Base-by-base conservation (phyloP, 2,329 filamentous ascomycete genomes). In the Pestalotiopsis fici region DNA sequence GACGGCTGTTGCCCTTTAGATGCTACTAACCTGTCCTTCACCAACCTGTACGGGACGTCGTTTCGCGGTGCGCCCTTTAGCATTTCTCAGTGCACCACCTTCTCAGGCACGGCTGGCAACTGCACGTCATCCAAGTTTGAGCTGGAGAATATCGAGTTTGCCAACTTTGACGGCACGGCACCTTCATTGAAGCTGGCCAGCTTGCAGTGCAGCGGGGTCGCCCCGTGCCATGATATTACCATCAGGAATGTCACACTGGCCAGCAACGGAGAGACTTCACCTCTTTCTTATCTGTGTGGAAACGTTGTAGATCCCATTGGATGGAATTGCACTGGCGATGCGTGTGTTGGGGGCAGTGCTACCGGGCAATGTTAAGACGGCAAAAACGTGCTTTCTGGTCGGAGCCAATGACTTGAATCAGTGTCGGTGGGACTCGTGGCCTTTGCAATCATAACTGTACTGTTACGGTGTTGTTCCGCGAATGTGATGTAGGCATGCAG, bases 81-180 rank as follows among this genome's bases (percentile, higher is more conserved):
- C 47, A 64, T 73, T 47, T 69, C 67, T 7, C 71, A 74, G 67
- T 73, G 71, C 68, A 74, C 71, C 4, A 69, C 67, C 59, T 73
- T 70, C 65, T 70, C 70, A 43, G 66, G 59, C 31, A 68, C 68
- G 1, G 65, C 47, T 4, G 71, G 71, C 57, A 67, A 68, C 28
- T 73, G 71, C 66, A 69, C 72, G 66, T 71, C 67, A 37, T 72
- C 69, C 60, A 25, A 66, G 68, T 73, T 74, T 57, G 67, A 71
- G 57, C 59, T 73, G 27, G 64, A 66, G 56, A 65, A 74, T 66
- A 21, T 74, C 23, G 59, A 60, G n/a, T 31, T 71, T 39, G 54
- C 65, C 39, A 66, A 68, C 67, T 72, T 67, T 63, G 28, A 59
- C 12, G 71, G 72, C 37, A 71, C 69, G 27, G 66, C 43, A 18